Evolutionary conservation across 2,329 filamentous ascomycete genomes (phyloP), one percentile per base, ranked within the genome.

Genomic region (Rhynchosporium graminicola): DNA sequence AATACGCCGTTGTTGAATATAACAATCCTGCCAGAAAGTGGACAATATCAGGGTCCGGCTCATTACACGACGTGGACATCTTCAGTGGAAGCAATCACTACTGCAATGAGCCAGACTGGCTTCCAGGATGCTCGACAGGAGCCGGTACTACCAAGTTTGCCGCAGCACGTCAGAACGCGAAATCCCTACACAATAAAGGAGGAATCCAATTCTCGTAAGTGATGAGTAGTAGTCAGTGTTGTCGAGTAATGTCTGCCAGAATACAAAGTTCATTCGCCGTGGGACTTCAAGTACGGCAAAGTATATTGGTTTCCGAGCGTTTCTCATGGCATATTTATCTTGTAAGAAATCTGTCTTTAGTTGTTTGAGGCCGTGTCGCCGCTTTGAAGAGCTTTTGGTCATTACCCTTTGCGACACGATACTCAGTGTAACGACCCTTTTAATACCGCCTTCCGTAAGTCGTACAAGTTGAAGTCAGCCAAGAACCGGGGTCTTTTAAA

Each of bases 151-250:
- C 33, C 38, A 13, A 55, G 26, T 46, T 20, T n/a, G 20, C 38
- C 46, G 2, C 43, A 28, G 42, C 55, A 60, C 29, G 62, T 67
- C 12, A 57, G n/a, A 48, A 63, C 59, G 9, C 61, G 47, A 36
- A 46, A 62, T 48, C 57, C 61, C 7, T 2, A 20, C 20, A 20
- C 20, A 20, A 20, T 20, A 20, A 20, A 42, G 42, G 64, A 64
- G 26, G 33, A 56, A 28, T 64, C 64, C 20, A 60, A 64, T n/a
- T 50, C 51, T 28, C 55, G 64, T 64, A 36, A 60, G 62, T 52
- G 12, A 15, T 4, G 26, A 31, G 0, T 31, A 6, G 48, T 10
- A 47, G 20, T 33, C 47, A 48, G 20, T 20, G 4, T 36, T 61
- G 40, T 47, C 20, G 9, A 9, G 6, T 43, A 43, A 43, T n/a